Base-by-base conservation (phyloP, 805 yeast species). In the Middelhovenomyces tepae region DNA sequence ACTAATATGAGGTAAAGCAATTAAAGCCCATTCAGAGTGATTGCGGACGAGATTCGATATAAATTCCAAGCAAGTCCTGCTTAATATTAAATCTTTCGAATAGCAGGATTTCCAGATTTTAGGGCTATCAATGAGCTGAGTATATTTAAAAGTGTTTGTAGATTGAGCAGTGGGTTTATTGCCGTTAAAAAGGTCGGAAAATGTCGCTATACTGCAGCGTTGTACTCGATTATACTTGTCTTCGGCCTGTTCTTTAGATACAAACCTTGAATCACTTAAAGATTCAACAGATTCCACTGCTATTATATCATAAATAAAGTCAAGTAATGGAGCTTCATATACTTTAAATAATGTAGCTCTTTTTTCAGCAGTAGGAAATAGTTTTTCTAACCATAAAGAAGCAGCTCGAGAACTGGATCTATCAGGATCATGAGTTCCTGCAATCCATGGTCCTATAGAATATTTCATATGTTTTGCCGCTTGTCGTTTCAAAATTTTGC, bases 351-450 rank as follows among this genome's bases (percentile, higher is more conserved):
- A 51, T 29, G 71, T 67, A 22, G 64, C 57, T 47, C 74, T 75
- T 35, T 64, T 64, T 28, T 68, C 71, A 29, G 65, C 67, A 27
- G 71, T 65, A 3, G 69, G 64, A 51, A 89, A 85, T 5, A 82
- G 69, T 3, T 50, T 47, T 11, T 60, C 52, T 19, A 86, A 51
- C 7, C 72, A 60, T 7, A 59, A 53, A 13, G 48, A 46, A 10
- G 85, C 71, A 0, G 74, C 54, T 19, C 55, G 59, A 0, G 78
- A 59, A 0, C 80, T 89, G 2, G 66, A 40, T 28, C 73, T 53
- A 43, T 87, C 96, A 2, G 67, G 48, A 46, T 89, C 97, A 49
- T 65, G 79, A 2, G 67, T 47, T 0, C 94, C 94, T 17, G 73
- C 64, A 4, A 87, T 47, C 75, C 94, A 74, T 1, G 78, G 57